Conservation (phyloP, 495 filamentous ascomycete species). For the Penicillium odoratum region DNA sequence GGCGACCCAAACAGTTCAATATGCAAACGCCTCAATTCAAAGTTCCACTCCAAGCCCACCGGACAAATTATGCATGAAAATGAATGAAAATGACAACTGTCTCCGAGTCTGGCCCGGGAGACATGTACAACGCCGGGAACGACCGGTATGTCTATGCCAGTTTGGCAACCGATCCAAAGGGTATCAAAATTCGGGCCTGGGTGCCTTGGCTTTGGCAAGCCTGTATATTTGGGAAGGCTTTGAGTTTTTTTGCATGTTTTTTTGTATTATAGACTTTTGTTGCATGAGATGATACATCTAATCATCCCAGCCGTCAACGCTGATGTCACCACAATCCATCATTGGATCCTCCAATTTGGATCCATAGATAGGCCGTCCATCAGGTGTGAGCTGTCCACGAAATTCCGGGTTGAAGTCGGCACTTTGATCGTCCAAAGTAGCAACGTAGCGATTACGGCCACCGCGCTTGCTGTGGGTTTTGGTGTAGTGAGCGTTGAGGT, state of each 20-base stretch:
- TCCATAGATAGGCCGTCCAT: conserved; percentile 44
- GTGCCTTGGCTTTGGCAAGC: conserved; percentile 7
- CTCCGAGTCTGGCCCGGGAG: conserved; percentile 15
- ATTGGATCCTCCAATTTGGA: conserved; percentile 43
- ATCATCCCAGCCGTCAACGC: conserved; percentile 40
- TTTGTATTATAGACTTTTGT: neutral
- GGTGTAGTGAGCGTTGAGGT: conserved; percentile 50
- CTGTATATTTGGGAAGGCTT: conserved; percentile 5
- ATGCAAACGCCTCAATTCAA: conserved; percentile 27
- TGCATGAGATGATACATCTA: conserved; percentile 9
- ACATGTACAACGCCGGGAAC: conserved; percentile 43
- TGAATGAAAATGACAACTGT: conserved; percentile 20
- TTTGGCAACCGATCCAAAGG: conserved; percentile 24
- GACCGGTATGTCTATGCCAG: conserved; percentile 25
- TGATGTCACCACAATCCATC: conserved; percentile 35
- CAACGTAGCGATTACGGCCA: conserved; percentile 49
- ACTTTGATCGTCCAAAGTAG: conserved; percentile 48
- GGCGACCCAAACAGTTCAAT: conserved; percentile 20
- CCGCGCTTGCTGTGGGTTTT: conserved; percentile 53
- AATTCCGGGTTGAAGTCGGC: conserved; percentile 47
- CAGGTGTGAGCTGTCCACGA: conserved; percentile 45
- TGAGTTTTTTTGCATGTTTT: conserved; percentile 11
- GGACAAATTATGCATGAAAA: conserved; percentile 33
- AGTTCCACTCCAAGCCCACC: conserved; percentile 23
- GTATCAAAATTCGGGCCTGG: conserved; percentile 27